Evolutionary conservation across 2,329 filamentous ascomycete species (phyloP).

Genomic region (Albifimbria verrucaria): DNA sequence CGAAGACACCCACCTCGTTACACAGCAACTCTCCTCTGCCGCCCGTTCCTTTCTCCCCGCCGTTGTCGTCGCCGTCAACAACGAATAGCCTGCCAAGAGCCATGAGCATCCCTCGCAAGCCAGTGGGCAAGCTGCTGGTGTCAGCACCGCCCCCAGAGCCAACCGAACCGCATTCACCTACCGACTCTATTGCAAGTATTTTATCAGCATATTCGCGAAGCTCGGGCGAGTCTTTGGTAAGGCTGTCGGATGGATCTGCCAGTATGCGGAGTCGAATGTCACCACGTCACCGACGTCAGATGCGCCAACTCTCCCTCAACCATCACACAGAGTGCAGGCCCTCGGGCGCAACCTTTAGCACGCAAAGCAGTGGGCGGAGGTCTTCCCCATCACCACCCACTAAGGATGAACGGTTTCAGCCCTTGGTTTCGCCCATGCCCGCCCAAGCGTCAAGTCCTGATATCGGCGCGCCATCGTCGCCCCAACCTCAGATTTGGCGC

Average conservation of each 20-base stretch:
- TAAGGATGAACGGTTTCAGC: slow-evolving; percentile 21
- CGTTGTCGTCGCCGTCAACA: neutral
- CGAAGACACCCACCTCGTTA: neutral
- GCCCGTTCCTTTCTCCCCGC: neutral
- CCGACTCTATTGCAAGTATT: slow-evolving; percentile 51
- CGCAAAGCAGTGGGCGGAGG: neutral
- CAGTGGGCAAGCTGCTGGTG: slow-evolving; percentile 20
- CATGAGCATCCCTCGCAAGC: slow-evolving; percentile 35
- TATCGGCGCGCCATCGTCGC: slow-evolving; percentile 21
- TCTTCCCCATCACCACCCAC: slow-evolving; percentile 20
- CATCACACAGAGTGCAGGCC: neutral
- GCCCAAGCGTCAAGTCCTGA: neutral
- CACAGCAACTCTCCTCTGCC: neutral
- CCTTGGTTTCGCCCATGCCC: slow-evolving; percentile 10
- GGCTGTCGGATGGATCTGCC: slow-evolving; percentile 35
- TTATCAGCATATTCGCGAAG: slow-evolving; percentile 52
- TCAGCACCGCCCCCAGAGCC: slow-evolving; percentile 13
- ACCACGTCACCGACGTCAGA: slow-evolving; percentile 14
- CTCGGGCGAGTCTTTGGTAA: slow-evolving; percentile 40
- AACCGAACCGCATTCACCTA: slow-evolving; percentile 33
- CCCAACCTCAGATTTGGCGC: slow-evolving; percentile 40
- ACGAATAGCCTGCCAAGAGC: slow-evolving; percentile 13
- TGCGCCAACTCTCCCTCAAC: neutral
- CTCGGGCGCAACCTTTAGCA: neutral
- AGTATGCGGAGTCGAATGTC: slow-evolving; percentile 17